Base-by-base conservation (phyloP, 2,329 filamentous ascomycete species). In the Phialophora chinensis region DNA sequence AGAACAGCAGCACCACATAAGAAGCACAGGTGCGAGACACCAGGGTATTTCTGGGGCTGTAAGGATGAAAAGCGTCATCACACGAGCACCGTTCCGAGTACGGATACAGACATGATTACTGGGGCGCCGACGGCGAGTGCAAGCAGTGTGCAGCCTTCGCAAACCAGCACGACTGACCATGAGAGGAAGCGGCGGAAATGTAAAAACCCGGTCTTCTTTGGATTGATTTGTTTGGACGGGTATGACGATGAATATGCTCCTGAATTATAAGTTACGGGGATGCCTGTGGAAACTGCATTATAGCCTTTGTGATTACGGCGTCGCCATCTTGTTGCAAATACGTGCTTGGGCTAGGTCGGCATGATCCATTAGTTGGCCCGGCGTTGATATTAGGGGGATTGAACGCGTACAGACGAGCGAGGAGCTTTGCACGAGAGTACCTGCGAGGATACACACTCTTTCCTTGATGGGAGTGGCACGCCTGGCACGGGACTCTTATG, bases 21-120 rank as follows among this genome's bases (percentile, higher is more conserved):
- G 49, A 61, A 61, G 59, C 59, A 61, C 47, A 74, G 66, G 1
- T 88, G 86, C 70, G 72, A 81, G 60, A 84, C 80, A 1, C 86
- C 86, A 0, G 86, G 86, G 3, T 75, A 79, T 54, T 85, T 88
- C 74, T 87, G 84, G 82, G 86, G 86, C 4, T 88, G 86, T 71
- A 75, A 79, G 69, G 79, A 84, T 73, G 63, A 61, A 17, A 44
- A 54, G 38, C 52, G 62, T 23, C 62, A 62, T 50, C 59, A 29
- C 25, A 52, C 23, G 10, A 61, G 44, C 20, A 61, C 66, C 11
- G 12, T 77, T 79, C 52, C 80, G 78, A 7, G 4, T 76, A 62
- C 62, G 33, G 25, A 60, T 38, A 29, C 62, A 60, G 23, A 62
- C 62, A 44, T 17, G 29, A 59, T 68, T 17, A 72, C 67, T 20